Conservation (phyloP, 108 stramenopile genomes). For the Skeletonema menzelii region DNA sequence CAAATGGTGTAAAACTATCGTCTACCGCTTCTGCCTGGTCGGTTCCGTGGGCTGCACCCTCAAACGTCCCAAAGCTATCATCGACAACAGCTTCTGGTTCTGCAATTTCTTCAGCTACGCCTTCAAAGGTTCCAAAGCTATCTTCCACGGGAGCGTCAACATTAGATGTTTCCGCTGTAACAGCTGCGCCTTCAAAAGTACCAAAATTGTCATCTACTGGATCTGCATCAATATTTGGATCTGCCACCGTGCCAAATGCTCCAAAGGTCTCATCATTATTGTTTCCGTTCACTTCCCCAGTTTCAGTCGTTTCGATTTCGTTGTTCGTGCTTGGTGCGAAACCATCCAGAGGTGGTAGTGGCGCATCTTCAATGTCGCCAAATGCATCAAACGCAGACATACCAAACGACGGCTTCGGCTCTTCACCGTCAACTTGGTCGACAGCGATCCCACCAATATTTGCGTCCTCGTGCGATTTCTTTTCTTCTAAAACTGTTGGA, state of each 20-base stretch:
- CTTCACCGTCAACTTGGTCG: neutral
- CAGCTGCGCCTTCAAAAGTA: slow-evolving; percentile 42
- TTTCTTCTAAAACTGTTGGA: neutral
- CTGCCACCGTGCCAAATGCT: slow-evolving; percentile 32
- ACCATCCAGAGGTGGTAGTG: slow-evolving; percentile 21
- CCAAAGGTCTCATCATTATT: slow-evolving; percentile 17
- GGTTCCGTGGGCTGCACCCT: slow-evolving; percentile 2
- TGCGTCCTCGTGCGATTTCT: neutral
- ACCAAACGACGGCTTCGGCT: slow-evolving; percentile 1
- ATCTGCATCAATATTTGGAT: neutral
- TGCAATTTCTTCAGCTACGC: slow-evolving; percentile 39
- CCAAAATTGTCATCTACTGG: slow-evolving; percentile 20
- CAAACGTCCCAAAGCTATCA: slow-evolving; percentile 22
- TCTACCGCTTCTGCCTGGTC: neutral
- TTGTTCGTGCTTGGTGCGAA: slow-evolving; percentile 17
- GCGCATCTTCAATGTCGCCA: slow-evolving; percentile 30
- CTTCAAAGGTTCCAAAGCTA: slow-evolving; percentile 32
- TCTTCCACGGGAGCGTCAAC: slow-evolving; percentile 15
- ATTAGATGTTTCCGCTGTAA: slow-evolving; percentile 15
- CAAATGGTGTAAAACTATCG: slow-evolving; percentile 33
- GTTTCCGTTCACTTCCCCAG: slow-evolving; percentile 11
- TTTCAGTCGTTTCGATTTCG: neutral
- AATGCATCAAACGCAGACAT: slow-evolving; percentile 16
- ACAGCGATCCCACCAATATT: neutral
- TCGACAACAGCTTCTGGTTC: slow-evolving; percentile 6